Conservation (phyloP, 352 stramenopile genomes). For the Plasmopara halstedii region DNA sequence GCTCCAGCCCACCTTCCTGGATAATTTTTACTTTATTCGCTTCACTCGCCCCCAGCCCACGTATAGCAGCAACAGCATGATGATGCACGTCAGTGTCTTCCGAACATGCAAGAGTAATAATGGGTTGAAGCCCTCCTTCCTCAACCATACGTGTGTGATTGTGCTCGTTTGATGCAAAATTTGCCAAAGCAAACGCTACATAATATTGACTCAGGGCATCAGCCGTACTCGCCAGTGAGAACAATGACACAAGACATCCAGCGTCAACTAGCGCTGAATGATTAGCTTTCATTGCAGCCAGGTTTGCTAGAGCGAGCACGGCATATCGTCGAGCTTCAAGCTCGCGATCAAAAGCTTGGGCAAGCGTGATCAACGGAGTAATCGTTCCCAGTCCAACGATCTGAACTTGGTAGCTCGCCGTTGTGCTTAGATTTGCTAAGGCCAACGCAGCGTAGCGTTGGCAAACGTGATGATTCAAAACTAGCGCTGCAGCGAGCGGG, state of each 20-base stretch:
- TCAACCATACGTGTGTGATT: slow-evolving; percentile 94
- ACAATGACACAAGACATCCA: slow-evolving; percentile 87
- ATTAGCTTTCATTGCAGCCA: slow-evolving; percentile 93
- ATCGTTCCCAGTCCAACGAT: slow-evolving; percentile 93
- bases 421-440: slow-evolving; percentile 92
- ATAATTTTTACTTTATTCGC: slow-evolving; percentile 95
- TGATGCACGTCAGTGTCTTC: slow-evolving; percentile 92
- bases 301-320: slow-evolving; percentile 91
- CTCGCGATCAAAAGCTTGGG: slow-evolving; percentile 82
- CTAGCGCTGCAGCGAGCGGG: slow-evolving; percentile 85
- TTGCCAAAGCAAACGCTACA: slow-evolving; percentile 91
- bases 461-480: slow-evolving; percentile 88
- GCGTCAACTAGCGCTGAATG: slow-evolving; percentile 90
- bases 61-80: slow-evolving; percentile 89
- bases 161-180: slow-evolving; percentile 88
- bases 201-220: slow-evolving; percentile 94
- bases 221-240: slow-evolving; percentile 89
- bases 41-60: slow-evolving; percentile 87
- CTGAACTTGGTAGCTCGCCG: slow-evolving; percentile 90
- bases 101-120: slow-evolving; percentile 90
- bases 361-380: slow-evolving; percentile 82
- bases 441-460: slow-evolving; percentile 90
- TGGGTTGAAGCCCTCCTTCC: slow-evolving; percentile 91
- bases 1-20: slow-evolving; percentile 93
- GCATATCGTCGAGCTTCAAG: slow-evolving; percentile 91